Evolutionary conservation across 2,329 filamentous ascomycete species (phyloP).

Genomic region (Botryotinia calthae): DNA sequence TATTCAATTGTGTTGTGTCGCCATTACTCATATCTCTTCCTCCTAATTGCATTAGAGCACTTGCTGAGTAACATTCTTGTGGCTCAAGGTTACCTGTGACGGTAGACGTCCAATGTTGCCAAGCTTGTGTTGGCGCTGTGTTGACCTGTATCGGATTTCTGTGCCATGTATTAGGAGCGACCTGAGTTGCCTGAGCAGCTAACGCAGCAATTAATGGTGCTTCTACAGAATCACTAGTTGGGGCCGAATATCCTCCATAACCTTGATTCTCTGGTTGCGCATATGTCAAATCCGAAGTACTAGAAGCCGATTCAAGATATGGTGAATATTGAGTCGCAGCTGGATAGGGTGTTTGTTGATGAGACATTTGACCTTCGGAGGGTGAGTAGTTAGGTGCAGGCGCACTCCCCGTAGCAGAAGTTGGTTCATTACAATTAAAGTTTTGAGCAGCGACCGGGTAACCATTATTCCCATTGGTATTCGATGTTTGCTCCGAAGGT

Average conservation of each 20-base stretch:
- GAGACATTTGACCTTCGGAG: constrained; percentile 27
- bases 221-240: constrained; percentile 27
- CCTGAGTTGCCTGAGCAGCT: constrained; percentile 35
- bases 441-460: constrained; percentile 15
- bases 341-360: constrained; percentile 36
- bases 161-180: constrained; percentile 37
- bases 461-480: constrained; percentile 4
- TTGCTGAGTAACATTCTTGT: constrained; percentile 37
- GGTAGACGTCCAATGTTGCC: constrained; percentile 38
- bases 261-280: constrained; percentile 28
- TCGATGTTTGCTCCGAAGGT: constrained; percentile 18
- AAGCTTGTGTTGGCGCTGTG: constrained; percentile 32
- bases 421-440: constrained; percentile 23
- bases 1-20: constrained; percentile 17
- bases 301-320: constrained; percentile 30
- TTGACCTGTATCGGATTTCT: constrained; percentile 22
- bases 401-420: constrained; percentile 21
- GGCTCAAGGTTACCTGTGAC: constrained; percentile 36
- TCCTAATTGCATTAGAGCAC: constrained; percentile 37
- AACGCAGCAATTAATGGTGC: constrained; percentile 34
- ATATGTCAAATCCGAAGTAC: constrained; percentile 27
- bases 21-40: constrained; percentile 27
- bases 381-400: constrained; percentile 25
- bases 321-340: constrained; percentile 36
- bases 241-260: background rate